phyloP scores from a whole-genome alignment of 495 filamentous ascomycete genomes.

The Cladorrhinum samala region DNA sequence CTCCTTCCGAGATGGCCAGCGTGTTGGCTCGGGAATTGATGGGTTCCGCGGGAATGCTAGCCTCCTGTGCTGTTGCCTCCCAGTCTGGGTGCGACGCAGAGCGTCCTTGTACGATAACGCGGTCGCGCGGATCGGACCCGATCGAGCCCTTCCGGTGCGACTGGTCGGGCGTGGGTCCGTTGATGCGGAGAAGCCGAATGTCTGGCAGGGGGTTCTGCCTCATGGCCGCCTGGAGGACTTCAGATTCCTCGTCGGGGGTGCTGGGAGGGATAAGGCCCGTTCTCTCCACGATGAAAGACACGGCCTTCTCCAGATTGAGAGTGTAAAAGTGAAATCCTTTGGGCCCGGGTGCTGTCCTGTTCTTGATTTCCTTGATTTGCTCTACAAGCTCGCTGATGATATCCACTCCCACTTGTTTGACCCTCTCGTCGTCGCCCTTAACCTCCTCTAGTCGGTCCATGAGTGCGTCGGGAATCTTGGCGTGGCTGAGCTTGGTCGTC shows the following conservation, averaged over 20 bases:
- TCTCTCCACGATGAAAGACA: constrained; percentile 84
- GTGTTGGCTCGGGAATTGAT: constrained; percentile 69
- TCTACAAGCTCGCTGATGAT: constrained; percentile 67
- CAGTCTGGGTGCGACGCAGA: constrained; percentile 47
- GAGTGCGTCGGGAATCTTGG: constrained; percentile 65
- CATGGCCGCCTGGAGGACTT: constrained; percentile 38
- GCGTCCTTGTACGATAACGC: constrained; percentile 67
- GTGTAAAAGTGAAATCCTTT: constrained; percentile 97
- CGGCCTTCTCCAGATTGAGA: constrained; percentile 91
- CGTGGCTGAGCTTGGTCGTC: constrained; percentile 93
- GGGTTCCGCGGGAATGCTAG: constrained; percentile 52
- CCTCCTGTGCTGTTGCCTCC: constrained; percentile 62
- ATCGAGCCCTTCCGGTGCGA: constrained; percentile 39
- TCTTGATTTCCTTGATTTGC: constrained; percentile 57
- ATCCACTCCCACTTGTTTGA: constrained; percentile 69
- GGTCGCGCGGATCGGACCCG: constrained; percentile 69
- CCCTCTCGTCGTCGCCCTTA: constrained; percentile 84
- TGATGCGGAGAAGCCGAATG: constrained; percentile 30
- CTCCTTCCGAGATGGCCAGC: constrained; percentile 85
- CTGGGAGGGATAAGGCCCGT: constrained; percentile 70
- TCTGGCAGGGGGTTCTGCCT: constrained; percentile 41
- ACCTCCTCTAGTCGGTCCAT: constrained; percentile 68
- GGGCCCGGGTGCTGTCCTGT: constrained; percentile 40
- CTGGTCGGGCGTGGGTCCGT: constrained; percentile 23
- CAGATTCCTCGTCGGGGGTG: constrained; percentile 31